A percentile compares a stretch with the other conserved stretches of the same genome.
These are phyloP conservation scores for Exserohilum rostratum DNA, from an alignment of 2,329 filamentous ascomycete genomes.

Conservation along the genomic window DNA sequence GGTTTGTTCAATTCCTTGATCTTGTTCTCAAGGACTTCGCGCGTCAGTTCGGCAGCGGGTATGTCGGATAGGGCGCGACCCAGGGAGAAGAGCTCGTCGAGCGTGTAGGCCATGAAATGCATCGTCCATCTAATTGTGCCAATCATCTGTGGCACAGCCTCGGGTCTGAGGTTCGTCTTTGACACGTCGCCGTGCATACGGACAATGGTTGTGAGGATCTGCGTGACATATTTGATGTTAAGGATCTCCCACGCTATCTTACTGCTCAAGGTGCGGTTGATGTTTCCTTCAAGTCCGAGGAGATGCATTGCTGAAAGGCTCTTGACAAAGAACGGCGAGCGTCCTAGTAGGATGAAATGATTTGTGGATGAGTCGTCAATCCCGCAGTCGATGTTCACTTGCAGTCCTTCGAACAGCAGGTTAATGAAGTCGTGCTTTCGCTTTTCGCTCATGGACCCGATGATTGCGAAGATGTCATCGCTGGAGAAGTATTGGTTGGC, in stretches of 20 bases:
- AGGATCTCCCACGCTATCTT: slow-evolving; percentile 78
- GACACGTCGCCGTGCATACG: slow-evolving; percentile 53
- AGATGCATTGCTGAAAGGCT: slow-evolving; percentile 80
- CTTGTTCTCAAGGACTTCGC: slow-evolving; percentile 32
- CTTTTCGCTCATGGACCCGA: slow-evolving; percentile 33
- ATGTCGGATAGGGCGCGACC: slow-evolving; percentile 29
- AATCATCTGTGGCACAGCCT: slow-evolving; percentile 51
- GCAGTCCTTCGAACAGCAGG: slow-evolving; percentile 61
- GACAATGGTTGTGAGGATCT: slow-evolving; percentile 65
- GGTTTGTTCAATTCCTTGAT: slow-evolving; percentile 45
- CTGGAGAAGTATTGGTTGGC: slow-evolving; percentile 54
- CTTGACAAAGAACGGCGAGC: slow-evolving; percentile 73
- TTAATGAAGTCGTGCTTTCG: slow-evolving; percentile 61
- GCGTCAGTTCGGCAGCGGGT: slow-evolving; percentile 46
- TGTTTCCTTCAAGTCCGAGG: slow-evolving; percentile 61
- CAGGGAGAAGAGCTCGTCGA: slow-evolving; percentile 57
- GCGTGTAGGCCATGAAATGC: slow-evolving; percentile 64
- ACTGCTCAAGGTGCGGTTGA: slow-evolving; percentile 65
- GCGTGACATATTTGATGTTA: slow-evolving; percentile 72
- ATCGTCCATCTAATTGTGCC: slow-evolving; percentile 81
- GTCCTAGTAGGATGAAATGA: slow-evolving; percentile 45
- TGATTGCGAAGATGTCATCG: slow-evolving; percentile 57
- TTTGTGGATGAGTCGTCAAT: slow-evolving; percentile 69
- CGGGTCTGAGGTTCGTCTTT: slow-evolving; percentile 51
- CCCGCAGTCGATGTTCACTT: slow-evolving; percentile 75